phyloP scores from a whole-genome alignment of 345 rosid genomes.

The Arabidopsis arenosa region DNA sequence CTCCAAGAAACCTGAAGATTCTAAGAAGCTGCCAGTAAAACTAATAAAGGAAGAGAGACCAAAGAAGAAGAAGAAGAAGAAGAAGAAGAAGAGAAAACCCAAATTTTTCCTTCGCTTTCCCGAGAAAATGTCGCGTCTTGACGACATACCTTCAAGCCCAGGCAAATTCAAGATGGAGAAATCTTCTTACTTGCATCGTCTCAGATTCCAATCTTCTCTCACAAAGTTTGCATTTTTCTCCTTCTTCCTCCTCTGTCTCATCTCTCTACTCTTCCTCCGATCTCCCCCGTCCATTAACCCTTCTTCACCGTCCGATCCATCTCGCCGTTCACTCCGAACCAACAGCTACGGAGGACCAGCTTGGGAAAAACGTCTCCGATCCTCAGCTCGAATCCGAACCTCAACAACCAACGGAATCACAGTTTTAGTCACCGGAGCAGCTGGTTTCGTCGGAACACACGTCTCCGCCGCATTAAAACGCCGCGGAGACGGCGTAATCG shows the following conservation, averaged over 20 bases:
- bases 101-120: slow-evolving; percentile 23
- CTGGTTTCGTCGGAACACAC: slow-evolving; percentile 94
- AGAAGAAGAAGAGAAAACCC: neutral
- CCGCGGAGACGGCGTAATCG: slow-evolving; percentile 89
- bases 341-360: slow-evolving; percentile 77
- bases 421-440: slow-evolving; percentile 90
- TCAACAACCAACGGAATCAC: slow-evolving; percentile 63
- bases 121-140: slow-evolving; percentile 71
- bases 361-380: slow-evolving; percentile 71
- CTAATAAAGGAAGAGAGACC: neutral
- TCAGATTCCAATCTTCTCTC: slow-evolving; percentile 76
- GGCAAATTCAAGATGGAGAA: slow-evolving; percentile 98
- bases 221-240: slow-evolving; percentile 88
- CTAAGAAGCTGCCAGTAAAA: slow-evolving; percentile 36
- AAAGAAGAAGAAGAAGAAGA: slow-evolving; percentile 21
- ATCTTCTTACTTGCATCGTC: slow-evolving; percentile 59
- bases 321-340: slow-evolving; percentile 85
- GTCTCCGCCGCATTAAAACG: slow-evolving; percentile 79
- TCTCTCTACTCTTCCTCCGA: slow-evolving; percentile 84
- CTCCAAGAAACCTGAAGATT: slow-evolving; percentile 66
- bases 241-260: slow-evolving; percentile 69
- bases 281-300: slow-evolving; percentile 61
- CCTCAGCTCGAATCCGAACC: slow-evolving; percentile 74
- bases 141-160: slow-evolving; percentile 81
- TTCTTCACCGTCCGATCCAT: slow-evolving; percentile 65